Conservation (phyloP, 768 basidiomycete species). For the Boletus rex-veris region DNA sequence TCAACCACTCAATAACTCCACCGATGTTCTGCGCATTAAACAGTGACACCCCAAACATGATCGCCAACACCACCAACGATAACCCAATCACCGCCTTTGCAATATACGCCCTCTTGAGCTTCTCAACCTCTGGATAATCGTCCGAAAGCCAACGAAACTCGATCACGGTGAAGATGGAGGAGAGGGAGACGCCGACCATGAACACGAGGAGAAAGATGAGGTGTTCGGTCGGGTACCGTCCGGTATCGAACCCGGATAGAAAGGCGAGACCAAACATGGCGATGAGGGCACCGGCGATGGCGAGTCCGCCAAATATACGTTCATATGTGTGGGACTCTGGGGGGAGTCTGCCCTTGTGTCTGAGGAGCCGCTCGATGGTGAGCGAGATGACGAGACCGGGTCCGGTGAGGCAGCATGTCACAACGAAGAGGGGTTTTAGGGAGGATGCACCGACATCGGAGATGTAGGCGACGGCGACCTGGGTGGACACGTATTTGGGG, state of each 20-base stretch:
- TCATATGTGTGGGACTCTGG: constrained; percentile 58
- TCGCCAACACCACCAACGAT: constrained; percentile 55
- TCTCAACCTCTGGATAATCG: constrained; percentile 43
- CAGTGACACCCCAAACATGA: constrained; percentile 58
- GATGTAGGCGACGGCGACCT: constrained; percentile 65
- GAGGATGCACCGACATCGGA: constrained; percentile 73
- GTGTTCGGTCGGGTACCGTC: constrained; percentile 49
- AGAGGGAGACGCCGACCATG: constrained; percentile 66
- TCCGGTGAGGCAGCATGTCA: constrained; percentile 61
- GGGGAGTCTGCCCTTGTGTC: constrained; percentile 65
- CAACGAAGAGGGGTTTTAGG: constrained; percentile 73
- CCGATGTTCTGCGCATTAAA: constrained; percentile 46
- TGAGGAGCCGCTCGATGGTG: constrained; percentile 56
- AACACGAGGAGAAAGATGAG: constrained; percentile 66
- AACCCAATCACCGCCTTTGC: constrained; percentile 59
- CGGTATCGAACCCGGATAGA: constrained; percentile 70
- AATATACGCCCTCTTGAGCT: constrained; percentile 53
- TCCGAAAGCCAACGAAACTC: constrained; percentile 70
- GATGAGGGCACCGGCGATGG: constrained; percentile 57
- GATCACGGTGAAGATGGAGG: constrained; percentile 68
- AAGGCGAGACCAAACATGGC: constrained; percentile 65
- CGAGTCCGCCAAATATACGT: constrained; percentile 49
- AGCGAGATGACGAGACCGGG: constrained; percentile 60
- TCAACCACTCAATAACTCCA: constrained; percentile 72
- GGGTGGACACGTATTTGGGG: constrained; percentile 46